A percentile compares a stretch with the other conserved stretches of the same genome.
These are phyloP conservation scores for Phytophthora podocarpi DNA, from an alignment of 352 stramenopile genomes.

Conservation along the genomic window DNA sequence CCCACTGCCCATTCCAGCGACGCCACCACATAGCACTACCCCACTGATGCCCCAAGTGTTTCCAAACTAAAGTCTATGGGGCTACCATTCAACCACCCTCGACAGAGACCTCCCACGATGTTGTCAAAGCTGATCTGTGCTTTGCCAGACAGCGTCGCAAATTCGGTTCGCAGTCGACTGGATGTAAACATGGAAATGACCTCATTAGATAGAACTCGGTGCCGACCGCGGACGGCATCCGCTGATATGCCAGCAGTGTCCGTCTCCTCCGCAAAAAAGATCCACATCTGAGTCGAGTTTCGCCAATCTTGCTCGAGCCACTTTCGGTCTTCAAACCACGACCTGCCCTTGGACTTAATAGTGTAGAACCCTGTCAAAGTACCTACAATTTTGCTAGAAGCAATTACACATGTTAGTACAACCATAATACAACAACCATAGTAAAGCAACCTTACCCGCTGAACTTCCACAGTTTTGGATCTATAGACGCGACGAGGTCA, in stretches of 20 bases:
- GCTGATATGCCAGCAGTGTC: neutral
- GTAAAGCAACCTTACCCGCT: constrained; percentile 9
- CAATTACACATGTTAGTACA: neutral
- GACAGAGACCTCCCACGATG: constrained; percentile 9
- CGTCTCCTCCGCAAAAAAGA: neutral
- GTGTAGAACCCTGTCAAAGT: neutral
- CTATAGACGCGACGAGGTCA: neutral
- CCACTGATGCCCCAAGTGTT: neutral
- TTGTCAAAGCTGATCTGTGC: constrained; percentile 2
- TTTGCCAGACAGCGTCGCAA: neutral
- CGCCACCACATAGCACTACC: neutral
- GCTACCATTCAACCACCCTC: constrained; percentile 9
- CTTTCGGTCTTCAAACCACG: constrained; percentile 12
- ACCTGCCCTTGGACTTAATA: neutral
- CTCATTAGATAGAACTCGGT: constrained; percentile 1
- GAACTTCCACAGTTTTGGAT: constrained; percentile 9
- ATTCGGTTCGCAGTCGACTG: neutral
- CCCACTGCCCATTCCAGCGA: neutral
- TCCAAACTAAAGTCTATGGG: constrained; percentile 4
- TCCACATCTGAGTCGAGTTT: constrained; percentile 1
- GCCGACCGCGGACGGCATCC: neutral
- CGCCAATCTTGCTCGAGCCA: constrained; percentile 7
- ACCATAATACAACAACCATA: neutral
- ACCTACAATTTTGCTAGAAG: neutral
- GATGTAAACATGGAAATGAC: constrained; percentile 11